These are phyloP conservation scores for Choanephora cucurbitarum DNA, from an alignment of 371 early-diverging fungal genomes.

Conservation along the genomic window DNA sequence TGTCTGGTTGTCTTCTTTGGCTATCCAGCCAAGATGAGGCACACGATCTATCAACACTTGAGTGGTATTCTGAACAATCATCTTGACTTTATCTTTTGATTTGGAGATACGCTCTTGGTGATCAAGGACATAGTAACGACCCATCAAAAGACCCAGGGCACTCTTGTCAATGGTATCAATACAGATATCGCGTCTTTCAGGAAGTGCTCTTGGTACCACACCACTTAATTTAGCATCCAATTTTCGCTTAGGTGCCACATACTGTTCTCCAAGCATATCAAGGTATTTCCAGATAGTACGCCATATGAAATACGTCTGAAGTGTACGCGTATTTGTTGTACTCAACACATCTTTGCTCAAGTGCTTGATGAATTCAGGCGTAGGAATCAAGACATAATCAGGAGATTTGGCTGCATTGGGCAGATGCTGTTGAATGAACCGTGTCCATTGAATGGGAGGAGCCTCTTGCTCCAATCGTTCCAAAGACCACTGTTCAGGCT, in stretches of 20 bases:
- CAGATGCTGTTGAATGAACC: slow-evolving; percentile 19
- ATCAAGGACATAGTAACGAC: slow-evolving; percentile 51
- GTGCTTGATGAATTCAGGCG: neutral
- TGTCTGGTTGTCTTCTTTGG: neutral
- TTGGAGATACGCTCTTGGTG: slow-evolving; percentile 12
- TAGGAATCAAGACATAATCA: slow-evolving; percentile 28
- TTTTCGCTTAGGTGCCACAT: slow-evolving; percentile 23
- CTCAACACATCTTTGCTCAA: slow-evolving; percentile 11
- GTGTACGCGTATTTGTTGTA: slow-evolving; percentile 24
- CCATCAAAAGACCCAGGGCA: slow-evolving; percentile 51
- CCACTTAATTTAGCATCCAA: slow-evolving; percentile 42
- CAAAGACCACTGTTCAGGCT: slow-evolving; percentile 23
- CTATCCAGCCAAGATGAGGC: slow-evolving; percentile 22
- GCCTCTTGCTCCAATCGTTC: slow-evolving; percentile 32
- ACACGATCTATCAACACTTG: slow-evolving; percentile 31
- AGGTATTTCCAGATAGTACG: slow-evolving; percentile 37
- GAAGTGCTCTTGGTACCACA: slow-evolving; percentile 34
- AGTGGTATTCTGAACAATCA: slow-evolving; percentile 31
- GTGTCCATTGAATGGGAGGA: slow-evolving; percentile 48
- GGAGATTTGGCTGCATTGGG: slow-evolving; percentile 28
- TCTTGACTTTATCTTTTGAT: slow-evolving; percentile 27
- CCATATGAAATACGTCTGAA: slow-evolving; percentile 50
- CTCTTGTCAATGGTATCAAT: slow-evolving; percentile 41
- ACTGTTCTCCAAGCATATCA: slow-evolving; percentile 32
- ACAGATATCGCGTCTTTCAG: slow-evolving; percentile 60